Percentiles rank a stretch among this genome's conserved stretches.
phyloP scores from a whole-genome alignment of 768 basidiomycete species.

The Leccinum sublutescens region DNA sequence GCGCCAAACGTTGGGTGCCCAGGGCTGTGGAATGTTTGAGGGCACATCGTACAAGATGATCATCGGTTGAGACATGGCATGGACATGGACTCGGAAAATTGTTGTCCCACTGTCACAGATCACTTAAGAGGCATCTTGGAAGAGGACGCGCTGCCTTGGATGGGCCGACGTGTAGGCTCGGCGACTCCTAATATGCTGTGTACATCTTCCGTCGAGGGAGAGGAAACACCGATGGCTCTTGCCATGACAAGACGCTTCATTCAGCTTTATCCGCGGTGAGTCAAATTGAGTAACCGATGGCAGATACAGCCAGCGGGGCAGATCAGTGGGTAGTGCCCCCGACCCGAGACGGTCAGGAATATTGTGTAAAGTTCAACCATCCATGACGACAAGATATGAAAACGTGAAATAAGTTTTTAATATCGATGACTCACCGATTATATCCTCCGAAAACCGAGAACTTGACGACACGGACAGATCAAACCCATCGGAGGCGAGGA shows the following conservation, averaged over 20 bases:
- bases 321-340: neutral
- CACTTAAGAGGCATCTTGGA: constrained; percentile 12
- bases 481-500: neutral
- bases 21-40: constrained; percentile 60
- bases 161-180: constrained; percentile 1
- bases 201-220: neutral
- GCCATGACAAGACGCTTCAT: constrained; percentile 2
- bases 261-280: neutral
- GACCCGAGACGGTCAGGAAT: neutral
- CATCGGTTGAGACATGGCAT: constrained; percentile 43
- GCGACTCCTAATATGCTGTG: constrained; percentile 12
- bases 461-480: neutral
- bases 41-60: constrained; percentile 70
- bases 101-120: neutral
- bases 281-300: constrained; percentile 7
- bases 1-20: constrained; percentile 76
- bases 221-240: constrained; percentile 17
- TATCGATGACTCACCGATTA: neutral
- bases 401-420: constrained; percentile 9
- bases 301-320: neutral
- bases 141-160: neutral
- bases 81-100: neutral
- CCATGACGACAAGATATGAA: constrained; percentile 8
- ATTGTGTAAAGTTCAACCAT: neutral
- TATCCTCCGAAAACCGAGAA: neutral